Evolutionary conservation across 495 filamentous ascomycete species (phyloP).

Genomic region (Penicillium angulare): DNA sequence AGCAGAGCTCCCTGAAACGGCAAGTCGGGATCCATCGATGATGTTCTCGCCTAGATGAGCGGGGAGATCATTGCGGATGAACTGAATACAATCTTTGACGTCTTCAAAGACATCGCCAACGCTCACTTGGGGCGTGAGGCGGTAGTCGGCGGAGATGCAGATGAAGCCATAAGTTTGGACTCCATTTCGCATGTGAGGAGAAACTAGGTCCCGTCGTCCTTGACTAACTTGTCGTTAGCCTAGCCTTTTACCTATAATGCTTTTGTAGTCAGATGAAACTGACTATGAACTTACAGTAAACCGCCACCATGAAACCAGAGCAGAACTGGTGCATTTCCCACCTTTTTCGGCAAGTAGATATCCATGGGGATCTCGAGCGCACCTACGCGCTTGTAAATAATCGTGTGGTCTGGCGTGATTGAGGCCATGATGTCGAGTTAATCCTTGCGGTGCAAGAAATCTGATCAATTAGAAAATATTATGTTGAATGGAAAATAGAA

Average conservation of each 20-base stretch:
- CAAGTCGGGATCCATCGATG: background rate
- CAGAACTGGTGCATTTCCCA: background rate
- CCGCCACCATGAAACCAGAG: background rate
- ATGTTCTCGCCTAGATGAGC: background rate
- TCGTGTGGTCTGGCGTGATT: background rate
- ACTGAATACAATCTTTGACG: background rate
- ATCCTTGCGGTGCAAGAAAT: no score
- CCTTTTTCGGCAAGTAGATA: background rate
- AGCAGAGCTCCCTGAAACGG: background rate
- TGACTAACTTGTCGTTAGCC: no score
- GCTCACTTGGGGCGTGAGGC: background rate
- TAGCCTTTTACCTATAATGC: background rate
- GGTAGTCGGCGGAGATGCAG: background rate
- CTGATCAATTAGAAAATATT: no score
- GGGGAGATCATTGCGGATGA: background rate
- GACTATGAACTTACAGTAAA: background rate
- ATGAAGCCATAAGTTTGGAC: background rate
- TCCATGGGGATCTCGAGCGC: background rate
- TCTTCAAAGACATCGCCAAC: background rate
- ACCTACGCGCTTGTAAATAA: background rate
- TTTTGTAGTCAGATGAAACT: background rate
- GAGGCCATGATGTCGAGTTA: no score
- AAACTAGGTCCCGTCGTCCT: background rate
- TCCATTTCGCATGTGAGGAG: background rate
- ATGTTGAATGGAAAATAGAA: no score